Evolutionary conservation across 176 grass and related monocot genomes (phyloP).

Genomic region (Bromus sterilis): DNA sequence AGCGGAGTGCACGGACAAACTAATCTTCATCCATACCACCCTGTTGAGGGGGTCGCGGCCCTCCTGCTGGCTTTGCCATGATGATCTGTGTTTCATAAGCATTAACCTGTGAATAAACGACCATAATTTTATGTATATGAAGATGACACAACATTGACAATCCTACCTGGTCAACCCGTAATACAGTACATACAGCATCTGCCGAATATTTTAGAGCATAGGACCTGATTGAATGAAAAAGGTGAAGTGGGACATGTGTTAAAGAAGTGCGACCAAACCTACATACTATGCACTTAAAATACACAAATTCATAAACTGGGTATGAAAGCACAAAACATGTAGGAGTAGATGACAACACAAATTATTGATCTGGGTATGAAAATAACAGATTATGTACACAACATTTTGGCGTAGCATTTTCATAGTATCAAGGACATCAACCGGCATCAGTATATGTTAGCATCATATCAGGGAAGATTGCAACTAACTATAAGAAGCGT

Average conservation of each 20-base stretch:
- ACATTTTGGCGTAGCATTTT: not conserved
- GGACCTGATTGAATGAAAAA: conserved; percentile 35
- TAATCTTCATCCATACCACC: conserved; percentile 81
- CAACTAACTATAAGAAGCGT: not conserved
- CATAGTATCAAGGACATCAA: not conserved
- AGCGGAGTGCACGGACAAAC: not conserved
- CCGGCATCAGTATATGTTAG: not conserved
- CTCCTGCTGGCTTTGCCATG: conserved; percentile 87
- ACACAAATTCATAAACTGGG: not conserved
- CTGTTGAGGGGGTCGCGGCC: conserved; percentile 53
- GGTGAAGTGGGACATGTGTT: not conserved
- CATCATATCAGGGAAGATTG: not conserved
- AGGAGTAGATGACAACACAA: not conserved
- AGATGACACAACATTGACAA: not conserved
- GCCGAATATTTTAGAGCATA: conserved; percentile 84
- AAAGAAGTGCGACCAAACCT: not conserved
- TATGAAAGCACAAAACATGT: not conserved
- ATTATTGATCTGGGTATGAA: not conserved
- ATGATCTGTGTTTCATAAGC: conserved; percentile 55
- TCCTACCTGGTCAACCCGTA: conserved; percentile 82
- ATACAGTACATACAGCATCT: conserved; percentile 67
- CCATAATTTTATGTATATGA: not conserved
- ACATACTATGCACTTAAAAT: not conserved
- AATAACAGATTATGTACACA: not conserved
- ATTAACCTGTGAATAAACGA: not conserved